Conservation (phyloP, 257 asterid species). For the Salvia hispanica region DNA sequence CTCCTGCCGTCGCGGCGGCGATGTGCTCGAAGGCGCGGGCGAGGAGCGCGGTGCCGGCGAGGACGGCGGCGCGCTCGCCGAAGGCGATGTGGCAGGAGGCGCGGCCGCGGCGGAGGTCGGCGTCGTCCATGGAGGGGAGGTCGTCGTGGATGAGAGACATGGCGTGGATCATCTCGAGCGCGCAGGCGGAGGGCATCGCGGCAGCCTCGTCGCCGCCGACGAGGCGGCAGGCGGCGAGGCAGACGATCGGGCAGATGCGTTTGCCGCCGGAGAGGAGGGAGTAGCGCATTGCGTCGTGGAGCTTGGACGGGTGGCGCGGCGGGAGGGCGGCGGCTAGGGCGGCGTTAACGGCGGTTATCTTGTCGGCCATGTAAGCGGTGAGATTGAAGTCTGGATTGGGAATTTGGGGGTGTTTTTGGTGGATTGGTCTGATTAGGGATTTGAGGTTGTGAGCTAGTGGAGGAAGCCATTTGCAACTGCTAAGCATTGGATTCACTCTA, state of each 20-base stretch:
- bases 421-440: background rate
- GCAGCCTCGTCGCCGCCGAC: constrained; percentile 13
- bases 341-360: background rate
- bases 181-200: constrained; percentile 19
- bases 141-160: constrained; percentile 20
- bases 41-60: too few species aligned
- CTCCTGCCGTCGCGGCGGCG: background rate
- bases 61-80: too few species aligned
- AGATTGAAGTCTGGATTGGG: background rate
- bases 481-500: too few species aligned
- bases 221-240: constrained; percentile 11
- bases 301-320: constrained; percentile 1
- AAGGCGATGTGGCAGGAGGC: background rate
- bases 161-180: constrained; percentile 24
- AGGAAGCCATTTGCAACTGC: background rate
- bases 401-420: background rate
- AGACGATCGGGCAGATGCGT: constrained; percentile 17
- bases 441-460: background rate
- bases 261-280: constrained; percentile 16
- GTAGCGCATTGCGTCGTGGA: constrained; percentile 25
- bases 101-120: constrained; percentile 21
- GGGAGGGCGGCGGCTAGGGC: constrained; percentile 9
- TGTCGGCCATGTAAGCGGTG: constrained; percentile 1
- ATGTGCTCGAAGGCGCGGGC: too few species aligned
- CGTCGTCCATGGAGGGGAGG: constrained; percentile 19